A percentile compares a stretch with the other conserved stretches of the same genome.
phyloP scores from a whole-genome alignment of 495 filamentous ascomycete genomes.

The Lentithecium fluviatile region DNA sequence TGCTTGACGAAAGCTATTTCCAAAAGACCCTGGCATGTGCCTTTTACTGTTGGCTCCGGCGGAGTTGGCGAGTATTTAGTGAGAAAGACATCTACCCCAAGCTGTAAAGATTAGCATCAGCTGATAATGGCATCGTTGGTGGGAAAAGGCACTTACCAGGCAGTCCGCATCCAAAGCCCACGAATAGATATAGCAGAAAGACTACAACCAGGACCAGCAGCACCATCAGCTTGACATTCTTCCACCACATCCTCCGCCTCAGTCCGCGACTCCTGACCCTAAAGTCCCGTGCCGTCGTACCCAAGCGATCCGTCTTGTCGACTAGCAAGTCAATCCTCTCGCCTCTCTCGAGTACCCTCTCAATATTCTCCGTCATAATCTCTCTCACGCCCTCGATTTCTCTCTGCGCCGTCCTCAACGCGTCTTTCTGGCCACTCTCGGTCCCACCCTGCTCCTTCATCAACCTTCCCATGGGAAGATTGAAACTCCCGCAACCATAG shows the following conservation, averaged over 20 bases:
- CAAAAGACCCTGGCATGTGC: too few species aligned
- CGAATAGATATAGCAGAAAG: conserved; percentile 77
- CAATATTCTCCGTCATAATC: conserved; percentile 99
- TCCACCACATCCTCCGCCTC: conserved; percentile 98
- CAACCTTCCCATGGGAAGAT: conserved; percentile 68
- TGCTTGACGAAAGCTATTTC: too few species aligned
- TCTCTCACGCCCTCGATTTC: conserved; percentile 93
- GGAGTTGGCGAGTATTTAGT: background rate
- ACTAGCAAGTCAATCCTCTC: conserved; percentile 94
- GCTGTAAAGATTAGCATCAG: background rate
- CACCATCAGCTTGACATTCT: conserved; percentile 90
- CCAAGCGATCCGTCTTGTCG: conserved; percentile 92
- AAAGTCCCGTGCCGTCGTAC: conserved; percentile 84
- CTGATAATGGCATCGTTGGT: background rate
- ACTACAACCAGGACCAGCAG: conserved; percentile 76
- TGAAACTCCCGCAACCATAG: conserved; percentile 89
- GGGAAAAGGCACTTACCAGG: conserved; percentile 49
- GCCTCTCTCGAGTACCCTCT: conserved; percentile 88
- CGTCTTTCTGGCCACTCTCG: conserved; percentile 70
- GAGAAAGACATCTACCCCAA: background rate
- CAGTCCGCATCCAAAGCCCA: conserved; percentile 72
- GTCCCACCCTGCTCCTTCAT: conserved; percentile 86
- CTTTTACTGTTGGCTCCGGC: too few species aligned
- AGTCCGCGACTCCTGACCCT: conserved; percentile 78
- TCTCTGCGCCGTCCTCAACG: conserved; percentile 72